Evolutionary conservation across 2,329 filamentous ascomycete species (phyloP).

Genomic region (Furcasterigmium sp.): DNA sequence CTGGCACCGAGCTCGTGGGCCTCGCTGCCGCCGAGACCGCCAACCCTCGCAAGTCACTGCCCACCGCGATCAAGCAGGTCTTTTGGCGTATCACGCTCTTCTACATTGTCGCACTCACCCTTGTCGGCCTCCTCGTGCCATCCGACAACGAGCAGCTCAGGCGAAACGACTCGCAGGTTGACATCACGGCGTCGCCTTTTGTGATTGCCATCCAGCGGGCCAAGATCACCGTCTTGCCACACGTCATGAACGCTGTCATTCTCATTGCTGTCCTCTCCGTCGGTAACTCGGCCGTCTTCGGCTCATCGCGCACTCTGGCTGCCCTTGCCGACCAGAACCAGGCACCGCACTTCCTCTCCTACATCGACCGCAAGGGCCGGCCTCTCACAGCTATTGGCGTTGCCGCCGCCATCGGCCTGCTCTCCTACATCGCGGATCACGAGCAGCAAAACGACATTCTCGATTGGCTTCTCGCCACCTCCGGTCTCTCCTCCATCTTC

Average conservation of each 20-base stretch:
- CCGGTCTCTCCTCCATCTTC: conserved; percentile 66
- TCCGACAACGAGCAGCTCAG: conserved; percentile 31
- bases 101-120: conserved; percentile 75
- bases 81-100: conserved; percentile 93
- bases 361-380: conserved; percentile 77
- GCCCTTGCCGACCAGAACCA: conserved; percentile 85
- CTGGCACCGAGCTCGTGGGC: conserved; percentile 71
- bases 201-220: conserved; percentile 88
- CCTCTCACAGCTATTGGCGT: conserved; percentile 69
- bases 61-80: conserved; percentile 85
- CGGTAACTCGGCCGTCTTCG: conserved; percentile 88
- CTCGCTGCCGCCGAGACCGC: conserved; percentile 72
- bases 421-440: conserved; percentile 70
- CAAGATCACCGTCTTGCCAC: conserved; percentile 74
- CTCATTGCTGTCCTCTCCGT: conserved; percentile 86
- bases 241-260: conserved; percentile 93
- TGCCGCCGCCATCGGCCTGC: conserved; percentile 62
- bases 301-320: conserved; percentile 82
- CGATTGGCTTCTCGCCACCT: conserved; percentile 71
- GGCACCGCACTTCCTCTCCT: conserved; percentile 70
- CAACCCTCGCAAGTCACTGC: conserved; percentile 77
- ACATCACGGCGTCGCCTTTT: conserved; percentile 76
- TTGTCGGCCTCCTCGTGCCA: conserved; percentile 79
- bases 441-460: conserved; percentile 56
- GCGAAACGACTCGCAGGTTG: conserved; percentile 36